Evolutionary conservation across 768 basidiomycete species (phyloP).

Genomic region (Dioszegia aurantiaca): DNA sequence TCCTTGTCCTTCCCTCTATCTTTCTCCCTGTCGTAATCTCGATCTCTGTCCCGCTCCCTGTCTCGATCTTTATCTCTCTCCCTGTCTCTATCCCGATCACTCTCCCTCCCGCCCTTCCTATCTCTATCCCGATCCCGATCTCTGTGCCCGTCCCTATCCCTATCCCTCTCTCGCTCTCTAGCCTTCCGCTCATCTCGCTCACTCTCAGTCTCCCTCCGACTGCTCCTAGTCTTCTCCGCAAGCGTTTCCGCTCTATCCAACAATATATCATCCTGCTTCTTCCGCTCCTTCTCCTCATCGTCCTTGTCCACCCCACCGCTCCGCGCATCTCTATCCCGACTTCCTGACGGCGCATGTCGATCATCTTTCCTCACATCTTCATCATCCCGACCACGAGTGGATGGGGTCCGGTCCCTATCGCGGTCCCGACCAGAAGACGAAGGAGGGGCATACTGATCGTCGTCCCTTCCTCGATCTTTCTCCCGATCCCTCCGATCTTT

Average conservation of each 20-base stretch:
- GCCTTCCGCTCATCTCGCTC: slow-evolving; percentile 36
- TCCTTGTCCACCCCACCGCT: no score
- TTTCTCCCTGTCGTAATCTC: neutral
- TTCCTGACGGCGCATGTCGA: no score
- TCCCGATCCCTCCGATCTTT: neutral
- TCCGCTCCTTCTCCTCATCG: slow-evolving; percentile 22
- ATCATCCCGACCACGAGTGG: no score
- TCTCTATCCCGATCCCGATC: slow-evolving; percentile 56
- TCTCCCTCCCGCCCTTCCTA: slow-evolving; percentile 52
- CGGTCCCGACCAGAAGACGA: no score
- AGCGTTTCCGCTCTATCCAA: slow-evolving; percentile 28
- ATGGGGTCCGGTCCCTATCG: no score
- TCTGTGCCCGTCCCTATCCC: neutral
- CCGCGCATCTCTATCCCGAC: no score
- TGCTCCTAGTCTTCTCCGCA: slow-evolving; percentile 48
- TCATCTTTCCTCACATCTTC: no score
- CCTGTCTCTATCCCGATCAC: neutral
- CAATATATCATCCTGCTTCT: slow-evolving; percentile 28
- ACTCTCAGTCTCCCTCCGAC: slow-evolving; percentile 47
- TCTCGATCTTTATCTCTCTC: neutral
- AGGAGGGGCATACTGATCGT: no score
- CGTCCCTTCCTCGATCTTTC: neutral
- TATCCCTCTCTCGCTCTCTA: slow-evolving; percentile 39
- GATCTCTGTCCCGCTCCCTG: neutral
- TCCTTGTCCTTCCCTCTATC: slow-evolving; percentile 3